These are phyloP conservation scores for Fusarium verrucosum DNA, from an alignment of 2,329 filamentous ascomycete species.

Conservation along the genomic window DNA sequence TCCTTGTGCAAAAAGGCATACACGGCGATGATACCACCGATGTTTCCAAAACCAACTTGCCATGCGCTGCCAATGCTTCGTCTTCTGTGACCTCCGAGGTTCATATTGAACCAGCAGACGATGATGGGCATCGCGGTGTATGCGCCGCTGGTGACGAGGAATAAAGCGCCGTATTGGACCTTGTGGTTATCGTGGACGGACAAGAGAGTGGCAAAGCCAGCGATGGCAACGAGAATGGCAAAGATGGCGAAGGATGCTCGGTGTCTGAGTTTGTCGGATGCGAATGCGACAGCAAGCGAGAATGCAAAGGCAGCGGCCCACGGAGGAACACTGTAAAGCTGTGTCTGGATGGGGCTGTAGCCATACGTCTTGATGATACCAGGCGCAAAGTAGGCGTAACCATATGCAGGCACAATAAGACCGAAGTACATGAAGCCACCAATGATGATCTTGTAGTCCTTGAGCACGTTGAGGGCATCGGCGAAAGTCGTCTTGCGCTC, in stretches of 20 bases:
- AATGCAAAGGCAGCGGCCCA: constrained; percentile 79
- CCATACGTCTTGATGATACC: constrained; percentile 75
- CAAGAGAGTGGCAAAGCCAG: constrained; percentile 80
- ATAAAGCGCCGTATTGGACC: constrained; percentile 81
- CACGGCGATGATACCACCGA: constrained; percentile 81
- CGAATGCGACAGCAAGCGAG: constrained; percentile 76
- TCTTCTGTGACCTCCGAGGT: constrained; percentile 76
- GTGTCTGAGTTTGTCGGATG: constrained; percentile 77
- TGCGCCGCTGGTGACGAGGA: constrained; percentile 80
- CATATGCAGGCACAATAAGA: constrained; percentile 78
- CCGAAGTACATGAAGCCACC: constrained; percentile 86
- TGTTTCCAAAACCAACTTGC: constrained; percentile 82
- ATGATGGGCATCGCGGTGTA: constrained; percentile 93
- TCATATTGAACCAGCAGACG: constrained; percentile 86
- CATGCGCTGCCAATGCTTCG: constrained; percentile 76
- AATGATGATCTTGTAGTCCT: constrained; percentile 77
- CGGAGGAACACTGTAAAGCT: constrained; percentile 66
- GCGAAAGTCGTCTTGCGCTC: constrained; percentile 67
- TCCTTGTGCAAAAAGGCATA: constrained; percentile 74
- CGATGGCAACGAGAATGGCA: constrained; percentile 73
- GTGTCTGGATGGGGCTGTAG: constrained; percentile 66
- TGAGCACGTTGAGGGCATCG: constrained; percentile 72
- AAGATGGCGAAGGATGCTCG: constrained; percentile 78
- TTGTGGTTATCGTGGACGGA: constrained; percentile 72
- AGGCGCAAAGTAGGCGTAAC: constrained; percentile 81